A percentile compares a stretch with the other conserved stretches of the same genome.
Conservation (phyloP, 352 stramenopile species). For the Globisporangium abappressorium region DNA sequence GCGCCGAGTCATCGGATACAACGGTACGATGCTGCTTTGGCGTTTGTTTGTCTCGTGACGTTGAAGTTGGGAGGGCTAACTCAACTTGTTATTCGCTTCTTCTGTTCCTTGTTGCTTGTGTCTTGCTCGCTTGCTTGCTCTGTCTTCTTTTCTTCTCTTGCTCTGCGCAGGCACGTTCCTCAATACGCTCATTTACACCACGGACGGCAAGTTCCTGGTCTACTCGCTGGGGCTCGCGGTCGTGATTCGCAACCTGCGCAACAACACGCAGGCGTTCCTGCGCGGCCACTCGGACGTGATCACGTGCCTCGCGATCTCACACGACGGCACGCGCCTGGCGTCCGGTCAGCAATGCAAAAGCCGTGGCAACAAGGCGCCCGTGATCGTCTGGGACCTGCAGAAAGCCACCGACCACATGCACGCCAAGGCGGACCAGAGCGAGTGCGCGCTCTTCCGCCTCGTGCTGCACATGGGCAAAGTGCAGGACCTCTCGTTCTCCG, state of each 20-base stretch:
- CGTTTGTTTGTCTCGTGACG: too few relatives aligned
- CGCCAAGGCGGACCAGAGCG: constrained; percentile 61
- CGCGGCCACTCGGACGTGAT: constrained; percentile 92
- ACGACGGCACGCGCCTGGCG: constrained; percentile 87
- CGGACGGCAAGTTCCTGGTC: constrained; percentile 74
- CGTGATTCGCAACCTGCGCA: constrained; percentile 77
- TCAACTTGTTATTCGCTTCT: constrained; percentile 4
- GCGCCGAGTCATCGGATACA: constrained; percentile 78
- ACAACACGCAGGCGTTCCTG: constrained; percentile 85
- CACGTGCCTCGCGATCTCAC: constrained; percentile 90
- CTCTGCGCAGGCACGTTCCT: constrained; percentile 37
- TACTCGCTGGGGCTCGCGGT: constrained; percentile 87
- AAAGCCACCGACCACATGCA: constrained; percentile 71
- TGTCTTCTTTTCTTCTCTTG: neutral
- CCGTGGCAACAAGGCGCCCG: constrained; percentile 92
- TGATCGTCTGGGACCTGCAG: constrained; percentile 95
- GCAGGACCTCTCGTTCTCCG: constrained; percentile 91
- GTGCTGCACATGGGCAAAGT: constrained; percentile 95
- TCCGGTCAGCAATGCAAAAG: constrained; percentile 90
- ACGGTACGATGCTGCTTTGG: constrained; percentile 33
- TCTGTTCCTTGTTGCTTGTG: neutral
- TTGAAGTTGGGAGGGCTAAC: neutral
- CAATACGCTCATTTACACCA: constrained; percentile 81
- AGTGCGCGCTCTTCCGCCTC: constrained; percentile 88
- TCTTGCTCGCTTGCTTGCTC: neutral